Evolutionary conservation across 2,329 filamentous ascomycete genomes (phyloP), one percentile per base, ranked within the genome.

Genomic region (Purpureocillium lavendulum): DNA sequence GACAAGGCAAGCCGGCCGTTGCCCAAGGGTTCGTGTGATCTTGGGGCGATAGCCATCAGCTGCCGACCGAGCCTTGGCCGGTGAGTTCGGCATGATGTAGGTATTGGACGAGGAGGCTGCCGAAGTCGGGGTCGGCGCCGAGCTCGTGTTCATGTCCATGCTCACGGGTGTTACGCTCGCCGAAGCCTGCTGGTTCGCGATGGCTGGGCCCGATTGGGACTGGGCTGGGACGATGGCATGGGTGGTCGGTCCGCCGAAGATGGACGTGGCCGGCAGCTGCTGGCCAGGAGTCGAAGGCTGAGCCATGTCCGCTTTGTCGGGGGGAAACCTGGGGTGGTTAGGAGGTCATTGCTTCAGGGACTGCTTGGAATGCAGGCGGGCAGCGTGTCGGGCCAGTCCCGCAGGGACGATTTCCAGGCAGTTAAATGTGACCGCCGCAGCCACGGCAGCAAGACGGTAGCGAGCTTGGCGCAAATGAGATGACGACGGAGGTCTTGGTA

Each of bases 1-100:
- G 50, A 98, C 90, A 36, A 98, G 73, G 57, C 90, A 97, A 29
- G 92, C 89, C 30, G 92, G 92, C 49, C 89, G 79, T 63, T 87
- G 81, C 35, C 84, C 84, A 36, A 84, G 69, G 11, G 84, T 86
- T 53, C 82, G 80, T 30, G 77, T 90, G 45, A 95, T 85, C 58
- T 82, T 85, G 29, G 90, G 90, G 36, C 84, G 82, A 62, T 94
- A 94, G 47, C 80, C 80, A 57, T 94, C 87, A 40, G 71, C 71
- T 43, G 72, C 72, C 15, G 72, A 68, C 42, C 76, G 72, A 51
- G 72, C 75, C 59, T 84, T 86, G 43, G 80, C 70, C 12, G 88
- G 87, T 46, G 84, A 88, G 55, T 87, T 85, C 14, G 87, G 83
- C 86, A 97, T 92, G 55, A 95, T 80, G 66, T 90, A 95, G 17